Evolutionary conservation across 2,329 filamentous ascomycete species (phyloP).

Genomic region (Trichoderma hamatum): DNA sequence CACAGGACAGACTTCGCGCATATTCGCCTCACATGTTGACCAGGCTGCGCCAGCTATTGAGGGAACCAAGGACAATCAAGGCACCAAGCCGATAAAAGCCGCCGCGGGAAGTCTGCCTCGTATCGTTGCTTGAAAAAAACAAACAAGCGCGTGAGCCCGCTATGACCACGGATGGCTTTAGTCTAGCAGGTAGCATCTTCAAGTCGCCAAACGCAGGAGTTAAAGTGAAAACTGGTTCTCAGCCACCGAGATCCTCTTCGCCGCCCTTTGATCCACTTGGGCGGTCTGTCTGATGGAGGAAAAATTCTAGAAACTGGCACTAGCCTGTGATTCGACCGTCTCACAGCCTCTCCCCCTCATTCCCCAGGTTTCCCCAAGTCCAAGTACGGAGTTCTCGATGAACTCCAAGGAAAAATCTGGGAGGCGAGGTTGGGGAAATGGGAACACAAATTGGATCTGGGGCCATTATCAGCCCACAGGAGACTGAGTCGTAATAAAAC

Average conservation of each 20-base stretch:
- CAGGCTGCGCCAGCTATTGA: not conserved
- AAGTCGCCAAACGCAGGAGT: not conserved
- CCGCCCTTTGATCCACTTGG: conserved; percentile 18
- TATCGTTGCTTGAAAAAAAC: not conserved
- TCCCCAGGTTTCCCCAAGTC: conserved; percentile 16
- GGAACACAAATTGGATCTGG: not conserved
- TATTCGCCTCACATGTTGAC: not conserved
- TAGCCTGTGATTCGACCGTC: conserved; percentile 1
- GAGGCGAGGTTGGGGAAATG: not conserved
- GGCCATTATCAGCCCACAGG: not conserved
- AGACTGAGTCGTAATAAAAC: not conserved
- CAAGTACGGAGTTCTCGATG: not conserved
- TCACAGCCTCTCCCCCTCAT: not conserved
- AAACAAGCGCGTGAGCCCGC: conserved; percentile 2
- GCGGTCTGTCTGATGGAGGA: not conserved
- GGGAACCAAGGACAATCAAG: not conserved
- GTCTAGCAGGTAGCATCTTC: not conserved
- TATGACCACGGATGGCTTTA: not conserved
- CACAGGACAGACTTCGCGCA: not conserved
- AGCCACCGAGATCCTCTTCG: conserved; percentile 10
- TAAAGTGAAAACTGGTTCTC: not conserved
- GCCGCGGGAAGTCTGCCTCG: not conserved
- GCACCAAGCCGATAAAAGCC: conserved; percentile 11
- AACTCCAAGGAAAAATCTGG: conserved; percentile 1
- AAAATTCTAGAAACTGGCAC: conserved; percentile 19